Percentiles rank a stretch among this genome's conserved stretches.
phyloP scores from a whole-genome alignment of 2,329 filamentous ascomycete species.

The Daldinia sp. region DNA sequence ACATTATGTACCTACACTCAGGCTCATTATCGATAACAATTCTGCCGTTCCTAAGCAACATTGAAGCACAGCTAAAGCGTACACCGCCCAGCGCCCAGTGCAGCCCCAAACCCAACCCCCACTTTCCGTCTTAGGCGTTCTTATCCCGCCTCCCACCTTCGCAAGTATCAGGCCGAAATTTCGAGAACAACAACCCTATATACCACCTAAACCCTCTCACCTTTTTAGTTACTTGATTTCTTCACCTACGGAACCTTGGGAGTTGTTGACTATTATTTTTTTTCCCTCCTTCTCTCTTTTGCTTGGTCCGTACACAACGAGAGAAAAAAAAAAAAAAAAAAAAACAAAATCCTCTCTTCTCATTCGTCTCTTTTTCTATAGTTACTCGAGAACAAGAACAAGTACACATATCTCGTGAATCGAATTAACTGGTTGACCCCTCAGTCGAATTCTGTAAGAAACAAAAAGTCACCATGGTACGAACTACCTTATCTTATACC shows the following conservation, averaged over 20 bases:
- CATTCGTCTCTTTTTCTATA: not conserved
- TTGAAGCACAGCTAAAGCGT: not conserved
- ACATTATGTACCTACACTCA: no score
- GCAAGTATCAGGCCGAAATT: constrained; percentile 43
- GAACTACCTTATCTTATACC: constrained; percentile 1
- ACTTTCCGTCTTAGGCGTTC: constrained; percentile 30
- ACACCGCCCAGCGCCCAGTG: constrained; percentile 1
- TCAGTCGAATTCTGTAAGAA: constrained; percentile 9
- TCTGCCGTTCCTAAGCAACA: not conserved
- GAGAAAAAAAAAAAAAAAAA: no score
- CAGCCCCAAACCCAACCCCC: constrained; percentile 16
- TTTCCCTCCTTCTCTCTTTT: not conserved
- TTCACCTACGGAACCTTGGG: not conserved
- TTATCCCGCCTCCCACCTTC: constrained; percentile 21
- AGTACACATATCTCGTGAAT: not conserved
- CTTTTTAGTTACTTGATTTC: not conserved
- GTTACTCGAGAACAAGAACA: not conserved
- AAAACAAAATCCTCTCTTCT: not conserved
- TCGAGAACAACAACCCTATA: constrained; percentile 32
- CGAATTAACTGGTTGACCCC: constrained; percentile 5
- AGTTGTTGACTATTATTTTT: no score
- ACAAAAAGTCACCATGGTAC: constrained; percentile 20
- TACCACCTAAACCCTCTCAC: not conserved
- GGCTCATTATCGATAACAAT: not conserved
- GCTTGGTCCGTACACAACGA: not conserved